Base-by-base conservation (phyloP, 2,329 filamentous ascomycete genomes). In the Phaeoacremonium minimum region DNA sequence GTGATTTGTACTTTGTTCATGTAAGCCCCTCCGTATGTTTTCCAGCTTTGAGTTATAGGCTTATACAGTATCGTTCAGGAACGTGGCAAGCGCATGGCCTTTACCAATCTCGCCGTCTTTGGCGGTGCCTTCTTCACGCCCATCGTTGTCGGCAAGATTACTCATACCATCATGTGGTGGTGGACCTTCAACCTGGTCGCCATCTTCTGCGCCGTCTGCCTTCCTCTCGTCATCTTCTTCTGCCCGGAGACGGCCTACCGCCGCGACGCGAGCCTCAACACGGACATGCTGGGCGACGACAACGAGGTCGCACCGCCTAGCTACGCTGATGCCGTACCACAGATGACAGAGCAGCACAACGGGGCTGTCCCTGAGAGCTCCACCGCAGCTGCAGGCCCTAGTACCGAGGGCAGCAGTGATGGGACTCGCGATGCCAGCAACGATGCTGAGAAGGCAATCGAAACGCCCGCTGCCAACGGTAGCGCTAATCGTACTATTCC, bases 181-280 rank as follows among this genome's bases (percentile, higher is more conserved):
- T 95, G 88, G 89, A 84, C 82, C 0, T 96, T 96, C 54, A 88
- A 90, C 58, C 75, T 96, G 29, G 79, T 95, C 12, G 79, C 88
- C 41, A 95, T 96, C 47, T 94, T 95, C 61, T 75, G 80, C 30
- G 87, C 72, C 5, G 70, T 67, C 6, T 77, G 83, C 37, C 63
- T 96, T 5, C 81, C 87, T 0, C 63, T 84, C 9, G 66, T 95
- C 15, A 66, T 93, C 42, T 75, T 95, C 46, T 79, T 90, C 46
- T 87, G 87, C 33, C 91, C 91, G 0, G 91, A 96, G 61, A 95
- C 87, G 1, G 80, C 88, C 1, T 96, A 80, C 55, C 71, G 71
- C 22, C 76, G 90, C 18, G 76, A 85, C 7, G 62, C 71, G 4
- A 60, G 67, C 22, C 69, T 91, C 33, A 87, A 93, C 49, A 85